Evolutionary conservation across 1,284 basidiomycete species (phyloP), one percentile per base, ranked within the genome.

Genomic region (Ganoderma boninense): DNA sequence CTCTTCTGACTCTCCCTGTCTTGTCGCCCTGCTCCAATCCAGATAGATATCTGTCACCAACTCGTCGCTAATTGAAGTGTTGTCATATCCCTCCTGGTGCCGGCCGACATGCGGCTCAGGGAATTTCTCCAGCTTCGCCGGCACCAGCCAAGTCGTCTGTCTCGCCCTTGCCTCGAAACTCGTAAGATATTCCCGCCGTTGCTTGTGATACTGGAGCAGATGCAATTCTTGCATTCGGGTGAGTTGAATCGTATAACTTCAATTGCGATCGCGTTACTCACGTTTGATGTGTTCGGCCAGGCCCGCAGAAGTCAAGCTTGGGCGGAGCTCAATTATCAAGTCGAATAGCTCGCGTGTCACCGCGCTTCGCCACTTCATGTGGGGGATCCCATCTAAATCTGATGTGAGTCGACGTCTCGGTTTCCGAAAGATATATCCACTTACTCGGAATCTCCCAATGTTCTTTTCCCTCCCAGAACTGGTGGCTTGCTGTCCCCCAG

Each of bases 381-480:
- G 52, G 4, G 52, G 52, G 0, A 54, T 26, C 26, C 18, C 52
- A 29, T 16, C 52, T 54, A 14, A n/a, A 26, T 4, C 23, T 5
- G 23, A 13, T 14, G 52, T 54, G 26, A 54, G 52, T 54, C 52
- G 10, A 14, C 13, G 6, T 54, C 23, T 26, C 23, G 13, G 4
- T 2, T 52, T 11, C 2, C 8, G n/a, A 52, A 44, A 44, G 13
- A 2, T 18, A 54, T 54, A 4, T 29, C 23, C 8, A 54, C 52
- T 54, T 54, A 54, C 52, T 13, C 23, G 52, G 52, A 54, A 54
- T 54, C 26, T 54, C 23, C 52, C 52, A 54, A 11, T 54, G 52
- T 14, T 54, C 26, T 26, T 54, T 54, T 8, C 23, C 10, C 26
- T 54, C 52, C 52, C 52, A 54, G 10, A 26, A 54, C 26, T 54